Conservation (phyloP, 352 stramenopile genomes). For the Phytophthora nicotianae region DNA sequence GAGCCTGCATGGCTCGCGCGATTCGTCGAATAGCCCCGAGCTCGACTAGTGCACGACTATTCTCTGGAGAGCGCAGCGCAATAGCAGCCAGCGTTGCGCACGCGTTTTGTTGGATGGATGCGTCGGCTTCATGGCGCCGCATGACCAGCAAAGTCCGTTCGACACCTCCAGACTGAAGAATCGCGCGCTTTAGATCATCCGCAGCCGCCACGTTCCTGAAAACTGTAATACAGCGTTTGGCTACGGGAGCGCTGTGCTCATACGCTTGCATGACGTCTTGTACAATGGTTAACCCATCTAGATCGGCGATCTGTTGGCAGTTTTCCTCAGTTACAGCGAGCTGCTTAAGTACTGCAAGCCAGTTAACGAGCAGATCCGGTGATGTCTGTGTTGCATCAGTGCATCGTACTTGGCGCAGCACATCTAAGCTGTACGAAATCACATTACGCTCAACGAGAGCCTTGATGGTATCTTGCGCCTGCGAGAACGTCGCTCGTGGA, state of each 20-base stretch:
- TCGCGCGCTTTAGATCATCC: slow-evolving; percentile 70
- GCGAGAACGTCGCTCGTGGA: slow-evolving; percentile 62
- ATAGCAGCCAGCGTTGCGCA: slow-evolving; percentile 80
- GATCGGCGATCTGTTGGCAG: slow-evolving; percentile 70
- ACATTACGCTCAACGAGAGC: slow-evolving; percentile 53
- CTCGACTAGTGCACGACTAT: slow-evolving; percentile 60
- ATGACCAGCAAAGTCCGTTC: slow-evolving; percentile 63
- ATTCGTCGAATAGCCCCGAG: slow-evolving; percentile 53
- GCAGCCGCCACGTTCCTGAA: slow-evolving; percentile 75
- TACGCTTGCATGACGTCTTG: slow-evolving; percentile 63
- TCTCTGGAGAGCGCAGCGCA: slow-evolving; percentile 68
- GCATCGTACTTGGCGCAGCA: slow-evolving; percentile 32
- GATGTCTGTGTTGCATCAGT: slow-evolving; percentile 3
- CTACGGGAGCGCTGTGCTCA: slow-evolving; percentile 47
- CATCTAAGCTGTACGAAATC: slow-evolving; percentile 54
- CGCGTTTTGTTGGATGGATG: slow-evolving; percentile 67
- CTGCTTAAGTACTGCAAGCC: slow-evolving; percentile 79
- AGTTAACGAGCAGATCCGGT: slow-evolving; percentile 54
- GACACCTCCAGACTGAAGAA: slow-evolving; percentile 61
- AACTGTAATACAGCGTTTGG: slow-evolving; percentile 74
- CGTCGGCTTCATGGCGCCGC: slow-evolving; percentile 51
- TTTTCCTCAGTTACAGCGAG: slow-evolving; percentile 80
- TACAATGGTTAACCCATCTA: slow-evolving; percentile 56
- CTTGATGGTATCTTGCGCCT: slow-evolving; percentile 77
- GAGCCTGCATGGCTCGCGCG: slow-evolving; percentile 57